These are phyloP conservation scores for Saccharomyces hybrid DNA, from an alignment of 1,139 yeast species.

Conservation along the genomic window DNA sequence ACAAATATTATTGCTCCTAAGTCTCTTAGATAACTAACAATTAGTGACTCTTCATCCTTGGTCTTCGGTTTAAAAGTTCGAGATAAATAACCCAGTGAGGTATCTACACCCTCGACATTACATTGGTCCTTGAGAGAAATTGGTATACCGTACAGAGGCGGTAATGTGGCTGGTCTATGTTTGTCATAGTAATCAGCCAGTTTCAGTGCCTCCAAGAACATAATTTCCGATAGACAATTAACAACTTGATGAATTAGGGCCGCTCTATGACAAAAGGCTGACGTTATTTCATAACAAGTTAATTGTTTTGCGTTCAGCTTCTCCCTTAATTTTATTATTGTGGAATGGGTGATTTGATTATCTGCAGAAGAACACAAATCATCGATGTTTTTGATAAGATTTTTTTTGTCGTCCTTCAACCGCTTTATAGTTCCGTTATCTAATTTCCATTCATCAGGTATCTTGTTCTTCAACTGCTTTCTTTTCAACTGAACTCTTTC, in stretches of 20 bases:
- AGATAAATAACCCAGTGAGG: constrained; percentile 40
- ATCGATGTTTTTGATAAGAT: constrained; percentile 7
- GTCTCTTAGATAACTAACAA: constrained; percentile 37
- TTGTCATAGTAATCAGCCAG: constrained; percentile 43
- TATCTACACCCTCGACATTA: constrained; percentile 40
- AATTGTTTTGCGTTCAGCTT: constrained; percentile 27
- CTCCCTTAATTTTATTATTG: constrained; percentile 25
- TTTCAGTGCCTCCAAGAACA: constrained; percentile 34
- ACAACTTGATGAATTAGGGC: constrained; percentile 52
- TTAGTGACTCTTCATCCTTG: constrained; percentile 34
- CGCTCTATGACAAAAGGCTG: constrained; percentile 51
- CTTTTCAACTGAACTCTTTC: constrained; percentile 6
- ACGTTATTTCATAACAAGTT: constrained; percentile 39
- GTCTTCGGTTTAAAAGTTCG: constrained; percentile 31
- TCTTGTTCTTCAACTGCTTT: constrained; percentile 8
- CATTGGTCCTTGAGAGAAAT: constrained; percentile 51
- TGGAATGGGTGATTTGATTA: constrained; percentile 34
- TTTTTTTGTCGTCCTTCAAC: constrained; percentile 5
- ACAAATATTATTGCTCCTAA: constrained; percentile 50
- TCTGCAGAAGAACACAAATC: constrained; percentile 29
- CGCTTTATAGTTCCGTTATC: constrained; percentile 2
- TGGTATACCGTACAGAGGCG: constrained; percentile 68
- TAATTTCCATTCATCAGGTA: constrained; percentile 10
- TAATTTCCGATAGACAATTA: constrained; percentile 39
- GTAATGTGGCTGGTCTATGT: constrained; percentile 35